Evolutionary conservation across 768 basidiomycete species (phyloP).

Genomic region (Auricularia heimuer): DNA sequence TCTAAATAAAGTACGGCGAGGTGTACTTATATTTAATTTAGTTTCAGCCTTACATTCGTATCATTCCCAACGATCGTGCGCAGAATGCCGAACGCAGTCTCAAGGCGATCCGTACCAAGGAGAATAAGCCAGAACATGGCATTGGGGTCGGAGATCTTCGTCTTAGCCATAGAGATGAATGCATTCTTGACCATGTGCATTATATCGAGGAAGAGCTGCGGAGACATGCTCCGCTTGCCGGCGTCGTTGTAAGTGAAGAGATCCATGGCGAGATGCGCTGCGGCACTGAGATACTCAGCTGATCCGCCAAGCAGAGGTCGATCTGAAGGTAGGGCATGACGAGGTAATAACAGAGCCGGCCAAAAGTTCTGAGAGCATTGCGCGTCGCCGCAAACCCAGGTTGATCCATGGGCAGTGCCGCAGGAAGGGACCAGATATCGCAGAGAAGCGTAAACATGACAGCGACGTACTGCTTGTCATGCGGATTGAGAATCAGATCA

Average conservation of each 20-base stretch:
- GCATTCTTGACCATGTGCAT: constrained; percentile 31
- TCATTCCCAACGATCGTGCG: constrained; percentile 18
- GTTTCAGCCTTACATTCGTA: too few relatives aligned
- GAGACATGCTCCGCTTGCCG: constrained; percentile 16
- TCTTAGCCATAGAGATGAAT: constrained; percentile 30
- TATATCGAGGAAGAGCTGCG: constrained; percentile 22
- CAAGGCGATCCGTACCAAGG: constrained; percentile 30
- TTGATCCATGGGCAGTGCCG: neutral
- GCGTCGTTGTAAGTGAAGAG: constrained; percentile 12
- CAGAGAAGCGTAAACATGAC: constrained; percentile 18
- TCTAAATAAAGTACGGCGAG: too few relatives aligned
- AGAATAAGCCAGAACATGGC: constrained; percentile 26
- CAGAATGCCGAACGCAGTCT: constrained; percentile 20
- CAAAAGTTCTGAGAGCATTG: constrained; percentile 16
- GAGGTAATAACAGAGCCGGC: constrained; percentile 16
- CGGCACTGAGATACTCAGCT: constrained; percentile 26
- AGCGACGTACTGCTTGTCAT: constrained; percentile 25
- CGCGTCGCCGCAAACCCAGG: constrained; percentile 16
- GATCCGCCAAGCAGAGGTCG: constrained; percentile 22
- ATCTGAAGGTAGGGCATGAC: constrained; percentile 23
- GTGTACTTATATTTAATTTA: too few relatives aligned
- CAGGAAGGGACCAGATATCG: constrained; percentile 19
- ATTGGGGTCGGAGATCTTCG: constrained; percentile 24
- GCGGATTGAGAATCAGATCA: constrained; percentile 18
- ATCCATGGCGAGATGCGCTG: constrained; percentile 20